phyloP scores from a whole-genome alignment of 176 grass and related monocot genomes.

The Paspalum vaginatum region DNA sequence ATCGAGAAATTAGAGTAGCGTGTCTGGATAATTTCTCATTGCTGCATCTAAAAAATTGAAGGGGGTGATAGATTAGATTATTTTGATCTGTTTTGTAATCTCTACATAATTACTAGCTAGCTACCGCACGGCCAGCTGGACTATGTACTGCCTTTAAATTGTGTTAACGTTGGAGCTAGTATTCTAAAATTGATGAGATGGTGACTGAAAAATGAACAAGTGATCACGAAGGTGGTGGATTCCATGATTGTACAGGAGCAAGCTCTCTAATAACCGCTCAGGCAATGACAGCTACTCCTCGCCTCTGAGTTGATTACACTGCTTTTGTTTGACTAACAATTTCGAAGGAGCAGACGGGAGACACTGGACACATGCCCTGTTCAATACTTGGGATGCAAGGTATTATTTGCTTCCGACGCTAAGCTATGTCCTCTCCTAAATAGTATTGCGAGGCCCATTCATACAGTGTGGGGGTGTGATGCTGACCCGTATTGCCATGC shows the following conservation, averaged over 20 bases:
- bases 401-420: constrained; percentile 36
- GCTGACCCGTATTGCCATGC: not conserved
- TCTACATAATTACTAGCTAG: not conserved
- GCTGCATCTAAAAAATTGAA: too few relatives aligned
- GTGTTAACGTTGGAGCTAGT: not conserved
- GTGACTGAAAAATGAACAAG: not conserved
- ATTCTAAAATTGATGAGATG: not conserved
- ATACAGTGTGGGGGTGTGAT: not conserved
- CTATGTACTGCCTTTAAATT: not conserved
- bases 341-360: constrained; percentile 38
- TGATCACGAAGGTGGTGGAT: constrained; percentile 24
- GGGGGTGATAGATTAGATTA: too few relatives aligned
- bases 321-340: constrained; percentile 46
- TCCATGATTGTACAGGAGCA: not conserved
- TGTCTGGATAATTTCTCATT: too few relatives aligned
- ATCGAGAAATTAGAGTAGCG: too few relatives aligned
- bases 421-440: constrained; percentile 4
- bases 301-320: constrained; percentile 19
- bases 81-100: not conserved
- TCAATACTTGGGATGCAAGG: constrained; percentile 47
- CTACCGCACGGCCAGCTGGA: not conserved
- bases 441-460: constrained; percentile 10
- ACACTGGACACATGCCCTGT: constrained; percentile 50
- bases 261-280: not conserved
- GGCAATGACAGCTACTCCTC: not conserved